Conservation (phyloP, 2,329 filamentous ascomycete species). For the Neopestalotiopsis rosae region DNA sequence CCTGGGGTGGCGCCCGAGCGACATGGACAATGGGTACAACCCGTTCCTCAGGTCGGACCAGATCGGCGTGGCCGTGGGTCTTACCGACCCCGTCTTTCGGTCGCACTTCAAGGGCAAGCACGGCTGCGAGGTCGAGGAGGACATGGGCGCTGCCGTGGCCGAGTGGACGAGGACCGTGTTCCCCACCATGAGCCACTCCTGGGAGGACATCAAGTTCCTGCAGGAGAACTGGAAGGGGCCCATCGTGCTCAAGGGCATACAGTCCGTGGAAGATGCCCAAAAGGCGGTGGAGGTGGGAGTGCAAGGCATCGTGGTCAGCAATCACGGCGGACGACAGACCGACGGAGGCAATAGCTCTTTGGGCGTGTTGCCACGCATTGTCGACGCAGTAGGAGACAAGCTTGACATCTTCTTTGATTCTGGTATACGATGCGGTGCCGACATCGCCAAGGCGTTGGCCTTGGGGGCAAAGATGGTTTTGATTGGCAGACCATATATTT, state of each 20-base stretch:
- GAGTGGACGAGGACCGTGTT: conserved; percentile 34
- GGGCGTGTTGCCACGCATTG: conserved; percentile 64
- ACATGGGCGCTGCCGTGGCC: conserved; percentile 27
- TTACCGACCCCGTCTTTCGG: conserved; percentile 33
- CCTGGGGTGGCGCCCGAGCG: conserved; percentile 33
- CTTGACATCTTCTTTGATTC: conserved; percentile 67
- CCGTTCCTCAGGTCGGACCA: conserved; percentile 34
- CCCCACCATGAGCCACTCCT: conserved; percentile 31
- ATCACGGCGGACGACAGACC: conserved; percentile 63
- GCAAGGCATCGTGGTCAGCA: conserved; percentile 56
- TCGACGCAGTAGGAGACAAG: conserved; percentile 63
- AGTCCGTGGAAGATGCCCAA: conserved; percentile 35
- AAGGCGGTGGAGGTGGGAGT: conserved; percentile 26
- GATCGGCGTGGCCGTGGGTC: conserved; percentile 32
- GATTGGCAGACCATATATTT: conserved; percentile 65
- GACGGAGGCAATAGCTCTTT: conserved; percentile 60
- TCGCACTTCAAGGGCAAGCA: conserved; percentile 29
- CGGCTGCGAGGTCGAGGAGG: conserved; percentile 26
- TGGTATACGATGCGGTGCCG: conserved; percentile 64
- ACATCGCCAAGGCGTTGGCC: conserved; percentile 64
- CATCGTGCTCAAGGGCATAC: conserved; percentile 40
- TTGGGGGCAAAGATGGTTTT: conserved; percentile 63
- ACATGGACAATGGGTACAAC: conserved; percentile 34
- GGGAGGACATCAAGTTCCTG: conserved; percentile 32
- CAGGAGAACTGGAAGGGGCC: conserved; percentile 34